Evolutionary conservation across 768 basidiomycete genomes (phyloP).

Genomic region (Leucosporidium scottii): DNA sequence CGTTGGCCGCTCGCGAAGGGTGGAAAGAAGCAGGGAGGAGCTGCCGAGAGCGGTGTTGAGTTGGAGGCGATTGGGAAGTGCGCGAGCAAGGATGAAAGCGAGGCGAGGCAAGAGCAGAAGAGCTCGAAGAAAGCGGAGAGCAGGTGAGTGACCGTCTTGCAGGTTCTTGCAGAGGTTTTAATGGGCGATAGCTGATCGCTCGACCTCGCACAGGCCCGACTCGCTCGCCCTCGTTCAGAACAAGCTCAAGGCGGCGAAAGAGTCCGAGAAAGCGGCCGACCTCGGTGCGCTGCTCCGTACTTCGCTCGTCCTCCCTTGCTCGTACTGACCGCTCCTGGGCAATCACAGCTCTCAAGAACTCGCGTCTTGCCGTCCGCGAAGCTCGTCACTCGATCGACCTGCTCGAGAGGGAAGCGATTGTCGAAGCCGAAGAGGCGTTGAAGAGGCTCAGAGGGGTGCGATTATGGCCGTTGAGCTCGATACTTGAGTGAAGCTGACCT

Average conservation of each 20-base stretch:
- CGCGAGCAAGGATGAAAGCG: not conserved
- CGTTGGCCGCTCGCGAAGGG: not conserved
- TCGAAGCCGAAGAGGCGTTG: slow-evolving; percentile 1
- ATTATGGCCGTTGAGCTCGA: not conserved
- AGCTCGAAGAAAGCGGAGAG: not conserved
- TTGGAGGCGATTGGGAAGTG: not conserved
- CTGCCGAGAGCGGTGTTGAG: not conserved
- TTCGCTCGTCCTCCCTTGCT: not conserved
- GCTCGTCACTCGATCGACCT: slow-evolving; percentile 9
- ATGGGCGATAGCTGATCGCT: not conserved
- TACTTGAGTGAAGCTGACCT: not conserved
- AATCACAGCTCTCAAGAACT: not conserved
- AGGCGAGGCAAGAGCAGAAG: not conserved
- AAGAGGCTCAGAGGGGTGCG: not conserved
- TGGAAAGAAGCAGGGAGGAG: not conserved
- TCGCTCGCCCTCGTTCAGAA: not conserved
- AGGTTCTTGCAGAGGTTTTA: too few species aligned
- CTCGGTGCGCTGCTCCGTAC: not conserved
- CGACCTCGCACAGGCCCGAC: not conserved
- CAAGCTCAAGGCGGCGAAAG: slow-evolving; percentile 4
- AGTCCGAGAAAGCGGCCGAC: slow-evolving; percentile 11
- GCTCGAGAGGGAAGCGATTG: slow-evolving; percentile 17
- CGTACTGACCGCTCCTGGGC: not conserved
- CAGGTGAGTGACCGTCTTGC: not conserved
- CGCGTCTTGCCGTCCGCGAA: not conserved